A percentile compares a stretch with the other conserved stretches of the same genome.
Evolutionary conservation across 208 protist genomes (phyloP).

Genomic region (Giardia muris): DNA sequence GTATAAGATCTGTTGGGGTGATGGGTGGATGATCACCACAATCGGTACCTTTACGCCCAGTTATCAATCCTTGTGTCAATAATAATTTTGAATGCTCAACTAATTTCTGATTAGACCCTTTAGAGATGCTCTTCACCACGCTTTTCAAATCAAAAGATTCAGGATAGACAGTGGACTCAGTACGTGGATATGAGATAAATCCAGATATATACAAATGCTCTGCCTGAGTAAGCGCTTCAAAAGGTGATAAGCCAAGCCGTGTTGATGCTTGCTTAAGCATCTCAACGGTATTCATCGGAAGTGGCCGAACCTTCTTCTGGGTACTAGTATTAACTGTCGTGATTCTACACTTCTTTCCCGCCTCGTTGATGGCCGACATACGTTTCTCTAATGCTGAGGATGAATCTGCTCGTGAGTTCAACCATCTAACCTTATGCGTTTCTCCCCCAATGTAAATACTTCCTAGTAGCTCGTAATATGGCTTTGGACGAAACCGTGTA

Average conservation of each 20-base stretch:
- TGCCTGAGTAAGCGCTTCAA: constrained; percentile 73
- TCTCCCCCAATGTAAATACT: not conserved
- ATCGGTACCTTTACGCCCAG: constrained; percentile 40
- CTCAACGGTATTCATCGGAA: constrained; percentile 73
- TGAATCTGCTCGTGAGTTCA: not conserved
- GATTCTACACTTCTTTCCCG: not conserved
- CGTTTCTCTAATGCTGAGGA: not conserved
- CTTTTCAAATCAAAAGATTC: constrained; percentile 59
- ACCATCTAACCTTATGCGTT: not conserved
- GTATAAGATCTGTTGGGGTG: constrained; percentile 42
- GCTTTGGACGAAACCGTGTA: constrained; percentile 35
- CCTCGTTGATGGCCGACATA: not conserved
- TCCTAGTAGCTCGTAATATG: not conserved
- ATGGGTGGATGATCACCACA: constrained; percentile 56
- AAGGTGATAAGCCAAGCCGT: constrained; percentile 61
- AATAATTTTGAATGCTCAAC: not conserved
- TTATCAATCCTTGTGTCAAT: no score
- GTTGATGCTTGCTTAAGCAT: constrained; percentile 59
- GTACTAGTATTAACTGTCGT: not conserved
- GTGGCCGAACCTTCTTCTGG: constrained; percentile 46
- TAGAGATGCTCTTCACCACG: constrained; percentile 48
- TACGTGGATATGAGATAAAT: constrained; percentile 69
- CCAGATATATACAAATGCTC: constrained; percentile 59
- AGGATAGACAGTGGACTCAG: constrained; percentile 74
- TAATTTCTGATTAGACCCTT: constrained; percentile 46